Evolutionary conservation across 2,329 filamentous ascomycete genomes (phyloP), one percentile per base, ranked within the genome.

Genomic region (Colletotrichum horii): DNA sequence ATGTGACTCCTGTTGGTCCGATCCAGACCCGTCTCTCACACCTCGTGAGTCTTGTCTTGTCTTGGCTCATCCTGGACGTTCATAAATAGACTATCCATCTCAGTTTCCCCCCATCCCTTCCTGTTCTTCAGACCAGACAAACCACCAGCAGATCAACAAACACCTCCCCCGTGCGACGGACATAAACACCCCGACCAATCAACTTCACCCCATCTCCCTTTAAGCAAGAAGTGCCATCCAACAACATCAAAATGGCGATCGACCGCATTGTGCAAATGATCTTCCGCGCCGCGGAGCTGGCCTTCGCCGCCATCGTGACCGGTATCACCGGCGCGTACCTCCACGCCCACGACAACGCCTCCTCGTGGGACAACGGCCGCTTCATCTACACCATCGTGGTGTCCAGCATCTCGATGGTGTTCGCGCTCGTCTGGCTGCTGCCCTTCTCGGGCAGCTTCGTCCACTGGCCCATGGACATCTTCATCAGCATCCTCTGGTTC

Each of bases 311-410:
- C 78, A 93, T 95, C 76, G 92, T 95, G 67, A 92, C 93, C 28
- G 94, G 93, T 76, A 87, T 95, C 76, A 91, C 93, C 74, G 93
- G 93, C 67, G 83, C 91, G 78, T 94, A 93, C 82, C 90, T 96
- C 30, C 89, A 92, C 81, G 78, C 84, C 4, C 85, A 86, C 66
- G 76, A 85, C 26, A 78, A 86, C 38, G 83, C 87, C 43, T 87
- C 88, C 69, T 83, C 87, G 75, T 92, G 90, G 88, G 85, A 88
- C 22, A 85, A 90, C 52, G 92, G 89, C 43, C 92, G 94, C 72
- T 92, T 93, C 86, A 95, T 96, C 84, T 96, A 95, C 87, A 91
- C 93, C 61, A 91, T 94, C 80, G 91, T 95, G 22, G 89, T 96
- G 52, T 93, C 94, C 4, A 92, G 88, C 24, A 80, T 96, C 22